Base-by-base conservation (phyloP, 495 filamentous ascomycete species). In the Talaromyces proteolyticus region DNA sequence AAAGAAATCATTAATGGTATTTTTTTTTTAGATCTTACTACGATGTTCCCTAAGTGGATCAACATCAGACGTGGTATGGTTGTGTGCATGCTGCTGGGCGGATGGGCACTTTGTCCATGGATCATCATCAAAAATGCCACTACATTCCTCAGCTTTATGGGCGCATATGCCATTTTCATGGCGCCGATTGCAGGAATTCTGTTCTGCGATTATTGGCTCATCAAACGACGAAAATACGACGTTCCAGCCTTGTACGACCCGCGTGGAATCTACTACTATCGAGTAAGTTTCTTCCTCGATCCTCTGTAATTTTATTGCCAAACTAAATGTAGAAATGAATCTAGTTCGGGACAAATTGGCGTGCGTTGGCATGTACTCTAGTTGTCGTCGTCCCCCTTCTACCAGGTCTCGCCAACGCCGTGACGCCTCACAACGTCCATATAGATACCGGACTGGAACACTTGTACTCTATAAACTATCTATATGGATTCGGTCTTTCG, bases 31-130 rank as follows among this genome's bases (percentile, higher is more conserved):
- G 79, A 83, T 54, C 60, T 83, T 20, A 77, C 73, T 1, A 75
- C 74, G 6, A 65, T 84, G 18, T 77, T 71, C 56, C 80, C 80
- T 6, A 69, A 68, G 22, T 82, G 75, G 60, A 63, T 83, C 47
- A 80, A 83, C 60, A 83, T 84, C 51, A 61, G 60, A 21, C 72
- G 80, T 23, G 80, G 76, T 10, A 75, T 72, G 42, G 58, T 83
- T 20, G 63, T 83, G 44, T 74, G 73, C 25, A 75, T 75, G 6
- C 54, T 81, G 42, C 53, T 82, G 34, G 70, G 66, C 8, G 69
- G 71, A 46, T 83, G 79, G 78, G 77, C 70, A 14, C 64, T 81
- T 5, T 77, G 80, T 0, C 81, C 79, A 3, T 86, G 80, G 81
- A 84, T 81, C 57, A 84, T 85, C 42, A 59, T 85, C 20, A 74